Base-by-base conservation (phyloP, 768 basidiomycete species). In the Trametopsis cervina region DNA sequence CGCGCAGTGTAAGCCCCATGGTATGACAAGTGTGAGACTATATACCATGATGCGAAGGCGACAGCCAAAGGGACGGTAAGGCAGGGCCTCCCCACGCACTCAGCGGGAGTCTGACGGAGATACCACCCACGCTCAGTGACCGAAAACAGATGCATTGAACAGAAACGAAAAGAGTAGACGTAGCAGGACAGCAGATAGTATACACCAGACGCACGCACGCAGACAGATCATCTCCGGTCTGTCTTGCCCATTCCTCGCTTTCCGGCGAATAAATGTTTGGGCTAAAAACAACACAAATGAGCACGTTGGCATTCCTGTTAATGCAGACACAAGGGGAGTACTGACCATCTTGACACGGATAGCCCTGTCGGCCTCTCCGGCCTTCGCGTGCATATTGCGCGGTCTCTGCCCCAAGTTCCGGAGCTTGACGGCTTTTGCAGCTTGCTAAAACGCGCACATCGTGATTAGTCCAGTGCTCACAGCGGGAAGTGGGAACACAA, bases 181-280 rank as follows among this genome's bases (percentile, higher is more conserved):
- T n/a, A n/a, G n/a, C n/a, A n/a, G n/a, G n/a, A n/a, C n/a, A n/a
- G n/a, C n/a, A n/a, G n/a, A n/a, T n/a, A n/a, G n/a, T n/a, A n/a
- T n/a, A n/a, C n/a, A n/a, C n/a, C n/a, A n/a, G n/a, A n/a, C n/a
- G n/a, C n/a, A n/a, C n/a, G n/a, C n/a, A n/a, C n/a, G n/a, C n/a
- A n/a, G n/a, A 49, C 17, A 43, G 12, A 55, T 76, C 66, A 88
- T 63, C 85, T 73, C 63, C 89, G 78, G 63, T 78, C 72, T 40
- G 88, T 91, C 71, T 91, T 92, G 58, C 89, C 89, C 21, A 67
- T 77, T 63, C 89, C 85, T 56, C 89, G 81, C 66, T 93, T 91
- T 22, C 90, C 90, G 49, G 88, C 67, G 60, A 83, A 92, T 49
- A 93, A 66, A 71, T 91, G 88, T 63, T 88, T 91, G 42, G 90